phyloP scores from a whole-genome alignment of 2,329 filamentous ascomycete genomes.

The Pseudonectria foliicola region DNA sequence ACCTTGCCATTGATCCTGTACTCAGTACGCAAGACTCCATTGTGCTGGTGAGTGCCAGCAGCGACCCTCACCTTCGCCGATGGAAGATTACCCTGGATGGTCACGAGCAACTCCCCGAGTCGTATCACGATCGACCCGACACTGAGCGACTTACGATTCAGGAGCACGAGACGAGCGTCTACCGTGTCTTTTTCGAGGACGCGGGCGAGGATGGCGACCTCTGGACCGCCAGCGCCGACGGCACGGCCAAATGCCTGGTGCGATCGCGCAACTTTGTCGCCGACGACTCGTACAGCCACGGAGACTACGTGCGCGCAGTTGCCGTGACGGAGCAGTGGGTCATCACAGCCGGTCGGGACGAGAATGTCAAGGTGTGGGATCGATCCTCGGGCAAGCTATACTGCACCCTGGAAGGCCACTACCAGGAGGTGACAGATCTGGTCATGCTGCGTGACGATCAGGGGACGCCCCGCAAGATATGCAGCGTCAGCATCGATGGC shows the following conservation, averaged over 20 bases:
- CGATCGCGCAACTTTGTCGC: constrained; percentile 60
- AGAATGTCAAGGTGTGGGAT: constrained; percentile 90
- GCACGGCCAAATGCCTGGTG: constrained; percentile 73
- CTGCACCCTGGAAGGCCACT: constrained; percentile 75
- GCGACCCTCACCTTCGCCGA: constrained; percentile 69
- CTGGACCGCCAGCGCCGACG: constrained; percentile 92
- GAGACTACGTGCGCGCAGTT: constrained; percentile 84
- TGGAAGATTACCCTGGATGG: constrained; percentile 57
- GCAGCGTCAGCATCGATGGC: constrained; percentile 84
- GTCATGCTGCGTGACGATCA: constrained; percentile 46
- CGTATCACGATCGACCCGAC: constrained; percentile 33
- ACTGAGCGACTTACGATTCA: constrained; percentile 50
- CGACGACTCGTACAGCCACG: constrained; percentile 70
- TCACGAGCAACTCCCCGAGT: constrained; percentile 48
- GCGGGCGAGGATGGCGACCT: constrained; percentile 60
- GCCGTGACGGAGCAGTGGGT: constrained; percentile 70
- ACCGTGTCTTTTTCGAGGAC: constrained; percentile 66
- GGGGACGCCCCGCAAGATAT: constrained; percentile 42
- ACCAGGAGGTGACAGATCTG: constrained; percentile 83
- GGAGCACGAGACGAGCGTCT: constrained; percentile 86
- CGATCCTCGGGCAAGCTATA: constrained; percentile 62
- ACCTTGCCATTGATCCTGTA: constrained; percentile 67
- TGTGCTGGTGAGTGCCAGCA: constrained; percentile 71
- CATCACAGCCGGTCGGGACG: constrained; percentile 82
- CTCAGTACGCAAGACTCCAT: constrained; percentile 43